Conservation (phyloP, 2,329 filamentous ascomycete species). For the Fusarium abutilonis region DNA sequence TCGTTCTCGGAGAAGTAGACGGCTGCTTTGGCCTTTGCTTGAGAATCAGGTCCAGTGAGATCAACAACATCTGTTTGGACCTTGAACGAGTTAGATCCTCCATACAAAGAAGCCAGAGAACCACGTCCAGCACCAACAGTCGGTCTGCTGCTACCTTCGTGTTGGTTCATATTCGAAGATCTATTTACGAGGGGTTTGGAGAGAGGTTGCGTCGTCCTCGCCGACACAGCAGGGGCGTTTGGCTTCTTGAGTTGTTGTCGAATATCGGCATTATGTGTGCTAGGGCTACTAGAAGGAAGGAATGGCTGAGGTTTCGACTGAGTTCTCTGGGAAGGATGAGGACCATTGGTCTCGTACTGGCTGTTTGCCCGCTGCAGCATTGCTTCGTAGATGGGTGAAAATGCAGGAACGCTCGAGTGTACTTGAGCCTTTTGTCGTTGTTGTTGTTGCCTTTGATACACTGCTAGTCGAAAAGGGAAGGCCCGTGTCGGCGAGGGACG, state of each 20-base stretch:
- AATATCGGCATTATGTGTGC: conserved; percentile 58
- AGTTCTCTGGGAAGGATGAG: conserved; percentile 45
- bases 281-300: conserved; percentile 67
- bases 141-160: conserved; percentile 24
- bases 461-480: conserved; percentile 40
- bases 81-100: conserved; percentile 60
- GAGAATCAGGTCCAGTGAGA: conserved; percentile 46
- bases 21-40: conserved; percentile 43
- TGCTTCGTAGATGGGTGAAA: conserved; percentile 36
- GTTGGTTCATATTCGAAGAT: conserved; percentile 49
- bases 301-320: conserved; percentile 59
- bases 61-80: conserved; percentile 48
- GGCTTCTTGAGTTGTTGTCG: conserved; percentile 61
- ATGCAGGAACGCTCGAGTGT: conserved; percentile 29
- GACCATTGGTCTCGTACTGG: conserved; percentile 52
- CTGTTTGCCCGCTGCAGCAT: conserved; percentile 54
- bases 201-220: conserved; percentile 49
- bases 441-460: conserved; percentile 17
- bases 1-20: conserved; percentile 81
- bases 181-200: conserved; percentile 44
- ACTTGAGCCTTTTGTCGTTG: conserved; percentile 39
- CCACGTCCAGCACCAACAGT: conserved; percentile 24
- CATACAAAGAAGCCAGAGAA: conserved; percentile 56
- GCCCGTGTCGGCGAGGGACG: conserved; percentile 53
- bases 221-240: conserved; percentile 52